Evolutionary conservation across 2,329 filamentous ascomycete species (phyloP).

Genomic region (Lecanicillium sp.): DNA sequence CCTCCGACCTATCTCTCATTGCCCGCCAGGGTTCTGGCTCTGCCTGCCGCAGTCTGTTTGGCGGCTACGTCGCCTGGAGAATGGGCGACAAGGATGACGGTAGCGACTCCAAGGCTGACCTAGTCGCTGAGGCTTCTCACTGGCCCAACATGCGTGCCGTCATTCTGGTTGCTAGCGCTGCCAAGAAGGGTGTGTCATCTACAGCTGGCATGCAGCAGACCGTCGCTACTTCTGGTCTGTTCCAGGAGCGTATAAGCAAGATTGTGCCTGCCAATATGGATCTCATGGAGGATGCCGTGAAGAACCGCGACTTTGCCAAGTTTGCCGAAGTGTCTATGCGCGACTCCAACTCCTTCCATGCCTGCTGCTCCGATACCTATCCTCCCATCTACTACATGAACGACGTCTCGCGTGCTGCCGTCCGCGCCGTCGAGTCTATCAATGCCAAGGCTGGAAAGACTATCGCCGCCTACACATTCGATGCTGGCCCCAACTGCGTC

Average conservation of each 20-base stretch:
- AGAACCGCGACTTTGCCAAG: slow-evolving; percentile 67
- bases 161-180: slow-evolving; percentile 82
- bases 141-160: slow-evolving; percentile 94
- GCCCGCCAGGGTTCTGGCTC: slow-evolving; percentile 92
- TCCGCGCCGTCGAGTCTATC: slow-evolving; percentile 81
- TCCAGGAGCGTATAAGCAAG: slow-evolving; percentile 62
- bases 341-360: slow-evolving; percentile 96
- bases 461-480: slow-evolving; percentile 92
- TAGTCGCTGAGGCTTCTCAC: slow-evolving; percentile 80
- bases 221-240: slow-evolving; percentile 82
- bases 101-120: slow-evolving; percentile 76
- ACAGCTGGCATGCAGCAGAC: slow-evolving; percentile 97
- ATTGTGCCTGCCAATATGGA: slow-evolving; percentile 80
- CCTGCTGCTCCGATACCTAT: slow-evolving; percentile 87
- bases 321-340: slow-evolving; percentile 93
- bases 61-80: slow-evolving; percentile 93
- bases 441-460: slow-evolving; percentile 71
- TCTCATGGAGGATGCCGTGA: slow-evolving; percentile 75
- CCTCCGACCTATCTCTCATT: slow-evolving; percentile 78
- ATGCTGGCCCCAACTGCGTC: slow-evolving; percentile 93
- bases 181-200: slow-evolving; percentile 91
- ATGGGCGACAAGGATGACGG: slow-evolving; percentile 70
- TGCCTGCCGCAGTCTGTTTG: slow-evolving; percentile 86
- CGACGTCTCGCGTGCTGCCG: slow-evolving; percentile 79
- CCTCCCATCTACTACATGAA: slow-evolving; percentile 99